These are phyloP conservation scores for Talaromyces sp. DNA, from an alignment of 2,329 filamentous ascomycete genomes.

Conservation along the genomic window DNA sequence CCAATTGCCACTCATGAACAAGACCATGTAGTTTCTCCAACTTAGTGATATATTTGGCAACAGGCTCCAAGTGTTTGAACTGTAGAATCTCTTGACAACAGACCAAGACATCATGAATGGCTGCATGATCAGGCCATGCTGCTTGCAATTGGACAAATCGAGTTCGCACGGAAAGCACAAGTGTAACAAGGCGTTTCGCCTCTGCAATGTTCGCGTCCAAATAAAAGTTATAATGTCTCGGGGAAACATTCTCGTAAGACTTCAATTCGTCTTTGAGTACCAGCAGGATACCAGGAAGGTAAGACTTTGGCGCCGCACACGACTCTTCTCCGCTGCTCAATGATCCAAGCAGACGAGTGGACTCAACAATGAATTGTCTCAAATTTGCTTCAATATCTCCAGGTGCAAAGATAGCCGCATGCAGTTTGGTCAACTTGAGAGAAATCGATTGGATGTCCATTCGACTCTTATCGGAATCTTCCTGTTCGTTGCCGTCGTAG, in stretches of 20 bases:
- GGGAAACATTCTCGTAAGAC: slow-evolving; percentile 43
- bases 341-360: slow-evolving; percentile 34
- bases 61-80: slow-evolving; percentile 73
- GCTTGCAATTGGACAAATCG: slow-evolving; percentile 68
- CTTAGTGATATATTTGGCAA: slow-evolving; percentile 80
- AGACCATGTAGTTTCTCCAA: slow-evolving; percentile 82
- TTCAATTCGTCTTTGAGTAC: slow-evolving; percentile 61
- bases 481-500: slow-evolving; percentile 56
- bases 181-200: slow-evolving; percentile 65
- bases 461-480: slow-evolving; percentile 25
- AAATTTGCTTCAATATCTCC: slow-evolving; percentile 31
- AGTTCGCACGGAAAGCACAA: slow-evolving; percentile 66
- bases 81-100: slow-evolving; percentile 72
- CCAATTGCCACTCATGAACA: slow-evolving; percentile 92
- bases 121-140: slow-evolving; percentile 68
- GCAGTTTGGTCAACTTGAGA: slow-evolving; percentile 59
- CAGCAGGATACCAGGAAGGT: slow-evolving; percentile 66
- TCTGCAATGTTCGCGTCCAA: slow-evolving; percentile 73
- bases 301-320: slow-evolving; percentile 42
- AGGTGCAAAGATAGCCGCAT: slow-evolving; percentile 46
- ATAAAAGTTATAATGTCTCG: slow-evolving; percentile 79
- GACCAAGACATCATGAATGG: slow-evolving; percentile 72
- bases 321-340: slow-evolving; percentile 28
- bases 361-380: slow-evolving; percentile 34
- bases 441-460: slow-evolving; percentile 55